A percentile compares a stretch with the other conserved stretches of the same genome.
These are phyloP conservation scores for Saccharomyces kudriavzevii DNA, from an alignment of 805 yeast genomes.

Conservation along the genomic window DNA sequence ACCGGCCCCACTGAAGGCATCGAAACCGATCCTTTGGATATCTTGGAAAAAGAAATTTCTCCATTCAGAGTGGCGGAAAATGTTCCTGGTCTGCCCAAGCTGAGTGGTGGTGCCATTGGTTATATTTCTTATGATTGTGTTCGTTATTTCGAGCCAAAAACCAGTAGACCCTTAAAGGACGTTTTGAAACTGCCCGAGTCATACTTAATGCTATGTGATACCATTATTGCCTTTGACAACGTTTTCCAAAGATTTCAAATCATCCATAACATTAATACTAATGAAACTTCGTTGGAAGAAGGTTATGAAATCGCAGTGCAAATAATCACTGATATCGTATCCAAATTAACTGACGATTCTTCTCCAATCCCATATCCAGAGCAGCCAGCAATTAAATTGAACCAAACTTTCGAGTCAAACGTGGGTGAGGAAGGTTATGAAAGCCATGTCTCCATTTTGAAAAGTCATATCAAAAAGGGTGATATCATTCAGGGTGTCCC, in stretches of 20 bases:
- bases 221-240: conserved; percentile 85
- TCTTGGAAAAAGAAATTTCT: conserved; percentile 67
- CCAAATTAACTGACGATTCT: conserved; percentile 38
- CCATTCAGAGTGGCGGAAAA: conserved; percentile 55
- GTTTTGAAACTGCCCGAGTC: conserved; percentile 84
- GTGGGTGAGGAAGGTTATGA: conserved; percentile 94
- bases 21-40: conserved; percentile 70
- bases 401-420: conserved; percentile 73
- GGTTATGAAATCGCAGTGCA: conserved; percentile 47
- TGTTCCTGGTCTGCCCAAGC: conserved; percentile 71
- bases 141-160: conserved; percentile 91
- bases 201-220: conserved; percentile 82
- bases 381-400: conserved; percentile 62
- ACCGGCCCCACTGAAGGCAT: conserved; percentile 51
- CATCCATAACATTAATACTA: conserved; percentile 64
- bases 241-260: conserved; percentile 90
- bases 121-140: conserved; percentile 94
- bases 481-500: conserved; percentile 98
- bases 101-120: conserved; percentile 96
- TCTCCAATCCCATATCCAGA: conserved; percentile 51
- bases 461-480: conserved; percentile 77
- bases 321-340: conserved; percentile 51
- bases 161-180: conserved; percentile 67
- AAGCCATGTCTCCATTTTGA: conserved; percentile 62
- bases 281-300: conserved; percentile 26